A percentile compares a stretch with the other conserved stretches of the same genome.
phyloP scores from a whole-genome alignment of 23 red algal genomes.

The Gracilaria caudata region DNA sequence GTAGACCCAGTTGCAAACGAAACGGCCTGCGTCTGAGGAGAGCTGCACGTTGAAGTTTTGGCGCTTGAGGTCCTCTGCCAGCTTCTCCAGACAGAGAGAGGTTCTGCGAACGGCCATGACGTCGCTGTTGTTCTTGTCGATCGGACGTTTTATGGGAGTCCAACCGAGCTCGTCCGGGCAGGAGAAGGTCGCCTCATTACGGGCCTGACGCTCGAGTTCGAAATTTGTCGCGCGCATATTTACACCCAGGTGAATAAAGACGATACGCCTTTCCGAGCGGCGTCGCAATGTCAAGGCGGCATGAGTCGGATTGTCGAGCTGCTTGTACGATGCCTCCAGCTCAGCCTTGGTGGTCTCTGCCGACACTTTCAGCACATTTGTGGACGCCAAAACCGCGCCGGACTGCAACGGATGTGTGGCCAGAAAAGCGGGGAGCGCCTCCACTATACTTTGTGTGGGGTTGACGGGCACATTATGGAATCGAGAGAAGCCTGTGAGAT shows the following conservation, averaged over 20 bases:
- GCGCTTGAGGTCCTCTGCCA: conserved; percentile 12
- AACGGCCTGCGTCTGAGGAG: conserved; percentile 63
- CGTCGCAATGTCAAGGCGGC: background rate
- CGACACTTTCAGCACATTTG: conserved; percentile 52
- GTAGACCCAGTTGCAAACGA: conserved; percentile 81
- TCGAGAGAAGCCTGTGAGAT: conserved; percentile 67
- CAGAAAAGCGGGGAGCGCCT: conserved; percentile 39
- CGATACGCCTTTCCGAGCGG: conserved; percentile 6
- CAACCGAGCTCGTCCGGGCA: conserved; percentile 67
- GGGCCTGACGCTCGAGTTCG: conserved; percentile 54
- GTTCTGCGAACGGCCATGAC: conserved; percentile 28
- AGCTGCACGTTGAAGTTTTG: conserved; percentile 27
- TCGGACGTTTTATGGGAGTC: conserved; percentile 46
- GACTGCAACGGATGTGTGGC: conserved; percentile 7
- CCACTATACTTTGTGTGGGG: conserved; percentile 47
- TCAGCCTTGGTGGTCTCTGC: conserved; percentile 37
- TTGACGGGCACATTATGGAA: conserved; percentile 58
- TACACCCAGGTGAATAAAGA: conserved; percentile 71
- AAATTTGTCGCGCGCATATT: conserved; percentile 61
- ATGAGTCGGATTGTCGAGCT: conserved; percentile 5
- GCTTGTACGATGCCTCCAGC: conserved; percentile 29
- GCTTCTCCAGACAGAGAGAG: conserved; percentile 15
- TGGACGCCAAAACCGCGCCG: conserved; percentile 19
- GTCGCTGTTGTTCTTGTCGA: conserved; percentile 54
- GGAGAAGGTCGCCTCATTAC: conserved; percentile 67